phyloP scores from a whole-genome alignment of 768 basidiomycete genomes.

The Megacollybia marginata region DNA sequence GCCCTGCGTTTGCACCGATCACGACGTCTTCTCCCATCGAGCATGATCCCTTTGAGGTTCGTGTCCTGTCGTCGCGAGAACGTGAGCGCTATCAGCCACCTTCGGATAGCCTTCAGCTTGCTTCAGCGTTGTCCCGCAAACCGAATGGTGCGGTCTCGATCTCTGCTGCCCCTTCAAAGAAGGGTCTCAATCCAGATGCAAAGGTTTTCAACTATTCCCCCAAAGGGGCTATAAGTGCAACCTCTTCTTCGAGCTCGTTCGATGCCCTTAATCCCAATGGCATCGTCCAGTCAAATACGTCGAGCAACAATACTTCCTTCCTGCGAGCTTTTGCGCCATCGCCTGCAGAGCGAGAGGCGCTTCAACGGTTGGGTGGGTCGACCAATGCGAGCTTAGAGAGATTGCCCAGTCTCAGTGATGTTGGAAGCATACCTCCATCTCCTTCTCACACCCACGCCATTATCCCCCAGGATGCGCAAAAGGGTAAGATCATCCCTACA shows the following conservation, averaged over 20 bases:
- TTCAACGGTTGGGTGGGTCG: constrained; percentile 69
- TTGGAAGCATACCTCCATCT: constrained; percentile 65
- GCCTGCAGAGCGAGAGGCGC: constrained; percentile 78
- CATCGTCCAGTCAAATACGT: constrained; percentile 27
- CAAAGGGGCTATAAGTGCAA: constrained; percentile 13
- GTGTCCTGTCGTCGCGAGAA: constrained; percentile 20
- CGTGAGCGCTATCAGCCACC: constrained; percentile 15
- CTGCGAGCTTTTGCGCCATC: constrained; percentile 85
- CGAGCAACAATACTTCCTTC: constrained; percentile 41
- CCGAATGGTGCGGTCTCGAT: constrained; percentile 23
- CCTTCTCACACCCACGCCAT: constrained; percentile 45
- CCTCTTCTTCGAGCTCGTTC: constrained; percentile 21
- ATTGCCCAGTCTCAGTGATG: constrained; percentile 71
- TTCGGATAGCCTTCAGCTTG: constrained; percentile 19
- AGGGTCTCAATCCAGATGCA: constrained; percentile 78
- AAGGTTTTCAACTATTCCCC: constrained; percentile 66
- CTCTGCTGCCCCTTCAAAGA: constrained; percentile 25
- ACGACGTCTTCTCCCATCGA: constrained; percentile 20
- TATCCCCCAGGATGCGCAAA: constrained; percentile 13
- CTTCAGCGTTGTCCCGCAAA: constrained; percentile 22
- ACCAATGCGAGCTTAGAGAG: constrained; percentile 72
- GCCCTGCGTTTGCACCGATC: not conserved
- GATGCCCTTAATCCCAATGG: constrained; percentile 60
- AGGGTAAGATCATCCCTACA: constrained; percentile 41
- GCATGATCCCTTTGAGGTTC: constrained; percentile 42